phyloP scores from a whole-genome alignment of 768 basidiomycete genomes.

The Mycena amicta region DNA sequence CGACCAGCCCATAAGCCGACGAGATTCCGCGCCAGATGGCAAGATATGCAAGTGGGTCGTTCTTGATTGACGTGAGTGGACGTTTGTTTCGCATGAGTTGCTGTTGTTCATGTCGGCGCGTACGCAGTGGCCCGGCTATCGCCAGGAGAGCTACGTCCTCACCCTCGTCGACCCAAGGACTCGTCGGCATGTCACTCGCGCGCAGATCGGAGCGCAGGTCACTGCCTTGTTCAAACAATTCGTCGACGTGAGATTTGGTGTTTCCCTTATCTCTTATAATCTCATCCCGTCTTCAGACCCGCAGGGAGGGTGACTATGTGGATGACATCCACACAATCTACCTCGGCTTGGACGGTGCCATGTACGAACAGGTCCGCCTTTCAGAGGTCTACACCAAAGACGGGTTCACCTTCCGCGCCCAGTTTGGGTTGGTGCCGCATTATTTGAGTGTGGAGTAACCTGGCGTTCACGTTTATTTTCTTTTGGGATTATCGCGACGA shows the following conservation, averaged over 20 bases:
- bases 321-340: neutral
- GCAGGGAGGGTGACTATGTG: neutral
- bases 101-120: neutral
- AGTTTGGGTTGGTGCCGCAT: slow-evolving; percentile 15
- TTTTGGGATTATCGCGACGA: no score
- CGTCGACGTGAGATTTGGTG: slow-evolving; percentile 2
- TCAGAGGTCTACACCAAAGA: slow-evolving; percentile 17
- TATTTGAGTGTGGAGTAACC: neutral
- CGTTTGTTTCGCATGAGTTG: no score
- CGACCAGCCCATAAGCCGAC: neutral
- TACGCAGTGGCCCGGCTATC: slow-evolving; percentile 21
- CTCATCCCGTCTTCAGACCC: slow-evolving; percentile 8
- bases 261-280: neutral
- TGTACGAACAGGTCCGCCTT: slow-evolving; percentile 19
- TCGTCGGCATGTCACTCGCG: slow-evolving; percentile 12
- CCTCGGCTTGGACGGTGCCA: slow-evolving; percentile 12
- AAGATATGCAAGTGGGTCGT: slow-evolving; percentile 1
- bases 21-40: neutral
- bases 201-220: slow-evolving; percentile 12
- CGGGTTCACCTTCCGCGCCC: slow-evolving; percentile 11
- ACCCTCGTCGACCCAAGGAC: slow-evolving; percentile 13
- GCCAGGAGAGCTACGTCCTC: slow-evolving; percentile 8
- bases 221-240: slow-evolving; percentile 19
- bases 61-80: slow-evolving; percentile 9
- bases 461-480: no score